Evolutionary conservation across 768 basidiomycete genomes (phyloP), one percentile per base, ranked within the genome.

Genomic region (Pulveroboletus ravenelii): DNA sequence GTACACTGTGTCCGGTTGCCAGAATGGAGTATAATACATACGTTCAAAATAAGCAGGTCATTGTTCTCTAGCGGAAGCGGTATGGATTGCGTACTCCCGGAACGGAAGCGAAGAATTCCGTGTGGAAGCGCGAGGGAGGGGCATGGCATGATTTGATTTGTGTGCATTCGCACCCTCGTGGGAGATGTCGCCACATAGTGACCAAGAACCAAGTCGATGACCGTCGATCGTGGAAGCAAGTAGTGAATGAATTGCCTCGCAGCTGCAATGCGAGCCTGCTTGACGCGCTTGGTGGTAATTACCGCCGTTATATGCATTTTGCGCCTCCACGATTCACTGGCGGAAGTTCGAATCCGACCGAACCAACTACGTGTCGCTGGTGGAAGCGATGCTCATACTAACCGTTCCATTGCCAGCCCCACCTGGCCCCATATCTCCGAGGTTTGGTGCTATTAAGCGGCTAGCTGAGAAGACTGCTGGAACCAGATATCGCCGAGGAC

Each of bases 151-250:
- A 47, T 41, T 25, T 18, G 27, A 40, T 9, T n/a, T 31, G 20
- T 14, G 17, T 9, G 20, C 20, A 18, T 23, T 41, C 23, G 6
- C 41, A 35, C 39, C 20, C 14, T 20, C 32, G 39, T 23, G 30
- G 29, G 10, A 38, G 48, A 39, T 10, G 30, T 50, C 29, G n/a
- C 20, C 8, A n/a, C n/a, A n/a, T n/a, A n/a, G n/a, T n/a, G 20
- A 23, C 20, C 20, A 23, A 23, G 20, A 23, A n/a, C 48, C 12
- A 29, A 14, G 36, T 18, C 43, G 48, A 59, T 59, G 45, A 46
- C 57, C 58, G 57, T 57, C 18, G 6, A 32, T 31, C 15, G 23
- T 29, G 37, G 52, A 37, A 35, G 27, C 40, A 41, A 23, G 25
- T 27, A 6, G 20, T 2, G 25, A 27, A 27, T 27, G 25, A 27